Evolutionary conservation across 2,329 filamentous ascomycete species (phyloP), one percentile per base, ranked within the genome.

Genomic region (Ophiostoma sp.): DNA sequence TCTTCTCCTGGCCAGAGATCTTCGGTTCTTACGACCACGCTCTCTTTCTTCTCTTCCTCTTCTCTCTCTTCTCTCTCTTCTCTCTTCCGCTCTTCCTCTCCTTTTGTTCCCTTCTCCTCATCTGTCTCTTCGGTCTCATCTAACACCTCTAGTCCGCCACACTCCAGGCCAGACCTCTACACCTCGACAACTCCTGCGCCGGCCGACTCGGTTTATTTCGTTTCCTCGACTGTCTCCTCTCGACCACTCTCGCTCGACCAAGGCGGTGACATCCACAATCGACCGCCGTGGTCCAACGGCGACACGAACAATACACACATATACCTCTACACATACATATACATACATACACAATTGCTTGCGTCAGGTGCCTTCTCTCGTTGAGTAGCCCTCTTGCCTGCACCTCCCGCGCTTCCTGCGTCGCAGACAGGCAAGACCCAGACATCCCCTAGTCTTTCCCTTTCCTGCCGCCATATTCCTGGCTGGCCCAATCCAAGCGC

Each of bases 401-500:
- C 27, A 27, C 27, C 27, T 27, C 27, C 27, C 27, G 27, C 27
- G 27, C 27, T 27, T 18, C 55, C 36, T 38, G 55, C 55, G 27
- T 27, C 27, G 27, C 36, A 60, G 40, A 60, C 36, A 65, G 36
- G 38, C 55, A 16, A 62, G 58, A 62, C 36, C 63, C 38, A 66
- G 64, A 27, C 27, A 27, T 27, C 27, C 27, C 27, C 27, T 27
- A 27, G 27, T 27, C 52, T 36, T 65, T 41, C 5, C 64, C 62
- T 47, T 64, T 66, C 69, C 45, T 52, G 64, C 65, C 65, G 65
- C 69, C 65, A 14, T 44, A 64, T 67, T 52, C 52, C 67, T 70
- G 63, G 69, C 69, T 67, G 69, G 67, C 60, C 52, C 47, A 44
- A 60, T 16, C 58, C 63, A 64, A 64, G 41, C 63, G 63, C 63